Evolutionary conservation across 2,329 filamentous ascomycete genomes (phyloP).

Genomic region (Fusarium euwallaceae): DNA sequence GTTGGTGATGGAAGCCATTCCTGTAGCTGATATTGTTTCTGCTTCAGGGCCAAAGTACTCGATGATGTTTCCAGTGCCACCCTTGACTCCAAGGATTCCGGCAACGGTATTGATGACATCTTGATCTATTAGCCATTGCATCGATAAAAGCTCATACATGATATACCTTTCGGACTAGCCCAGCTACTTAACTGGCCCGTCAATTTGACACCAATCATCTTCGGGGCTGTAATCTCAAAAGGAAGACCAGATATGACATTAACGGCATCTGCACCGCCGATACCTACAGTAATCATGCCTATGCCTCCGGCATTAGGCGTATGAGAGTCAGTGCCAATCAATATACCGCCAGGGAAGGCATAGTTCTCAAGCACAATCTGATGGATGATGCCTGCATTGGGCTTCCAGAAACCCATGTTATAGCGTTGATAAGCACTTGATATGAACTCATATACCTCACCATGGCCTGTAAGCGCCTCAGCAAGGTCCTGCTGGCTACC

Average conservation of each 20-base stretch:
- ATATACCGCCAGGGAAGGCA: conserved; percentile 95
- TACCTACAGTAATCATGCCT: conserved; percentile 93
- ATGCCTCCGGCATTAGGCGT: conserved; percentile 97
- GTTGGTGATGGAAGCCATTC: conserved; percentile 92
- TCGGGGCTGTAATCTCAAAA: conserved; percentile 97
- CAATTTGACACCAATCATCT: conserved; percentile 86
- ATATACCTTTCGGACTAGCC: conserved; percentile 85
- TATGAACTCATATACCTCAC: conserved; percentile 97
- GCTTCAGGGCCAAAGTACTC: conserved; percentile 95
- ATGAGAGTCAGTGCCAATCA: conserved; percentile 97
- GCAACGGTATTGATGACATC: conserved; percentile 91
- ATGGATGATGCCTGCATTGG: conserved; percentile 94
- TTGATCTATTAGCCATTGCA: background rate
- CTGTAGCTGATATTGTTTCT: conserved; percentile 88
- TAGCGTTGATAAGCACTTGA: conserved; percentile 86
- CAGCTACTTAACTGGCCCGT: conserved; percentile 88
- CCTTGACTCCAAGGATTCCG: conserved; percentile 89
- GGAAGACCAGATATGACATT: conserved; percentile 96
- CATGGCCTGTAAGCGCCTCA: conserved; percentile 85
- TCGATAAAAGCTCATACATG: too few species aligned
- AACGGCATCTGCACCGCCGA: conserved; percentile 96
- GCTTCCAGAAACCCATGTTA: conserved; percentile 96
- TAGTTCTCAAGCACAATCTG: conserved; percentile 99
- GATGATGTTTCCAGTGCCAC: conserved; percentile 93
- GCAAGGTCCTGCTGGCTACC: conserved; percentile 89